A percentile compares a stretch with the other conserved stretches of the same genome.
These are phyloP conservation scores for Dalbergia oliveri DNA, from an alignment of 306 rosid genomes.

Conservation along the genomic window DNA sequence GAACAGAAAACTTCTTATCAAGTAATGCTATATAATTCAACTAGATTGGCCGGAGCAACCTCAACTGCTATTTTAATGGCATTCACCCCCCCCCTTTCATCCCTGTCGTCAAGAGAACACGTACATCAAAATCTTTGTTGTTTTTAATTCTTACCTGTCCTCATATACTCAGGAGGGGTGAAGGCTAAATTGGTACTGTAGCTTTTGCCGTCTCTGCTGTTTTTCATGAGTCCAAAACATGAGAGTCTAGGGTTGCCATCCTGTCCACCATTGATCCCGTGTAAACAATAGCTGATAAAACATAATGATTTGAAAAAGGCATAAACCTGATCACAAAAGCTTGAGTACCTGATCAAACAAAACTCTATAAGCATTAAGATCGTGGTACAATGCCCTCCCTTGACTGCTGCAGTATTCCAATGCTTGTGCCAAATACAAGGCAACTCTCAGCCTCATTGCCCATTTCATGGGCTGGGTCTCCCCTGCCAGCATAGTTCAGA, in stretches of 20 bases:
- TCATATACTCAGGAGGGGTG: conserved; percentile 90
- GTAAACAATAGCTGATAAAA: conserved; percentile 25
- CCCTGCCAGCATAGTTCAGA: conserved; percentile 57
- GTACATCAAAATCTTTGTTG: neutral
- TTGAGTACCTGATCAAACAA: conserved; percentile 71
- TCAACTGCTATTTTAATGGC: conserved; percentile 6
- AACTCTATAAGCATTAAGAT: conserved; percentile 85
- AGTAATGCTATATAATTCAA: conserved; percentile 22
- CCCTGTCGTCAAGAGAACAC: neutral
- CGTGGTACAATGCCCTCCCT: conserved; percentile 82
- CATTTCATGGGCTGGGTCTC: conserved; percentile 90
- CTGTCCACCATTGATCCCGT: conserved; percentile 51
- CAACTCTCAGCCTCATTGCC: conserved; percentile 97
- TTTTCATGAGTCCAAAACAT: conserved; percentile 91
- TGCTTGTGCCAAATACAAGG: conserved; percentile 82
- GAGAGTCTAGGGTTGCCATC: conserved; percentile 80
- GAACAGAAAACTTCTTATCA: neutral
- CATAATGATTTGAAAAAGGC: neutral
- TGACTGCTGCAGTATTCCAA: conserved; percentile 75
- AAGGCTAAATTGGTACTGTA: conserved; percentile 88
- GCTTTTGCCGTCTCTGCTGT: conserved; percentile 88
- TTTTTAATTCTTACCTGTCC: conserved; percentile 64
- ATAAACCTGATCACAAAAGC: conserved; percentile 21
- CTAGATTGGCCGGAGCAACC: conserved; percentile 1
- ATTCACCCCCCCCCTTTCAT: neutral